A percentile compares a stretch with the other conserved stretches of the same genome.
These are phyloP conservation scores for Nicotiana obtusifolia DNA, from an alignment of 257 asterid genomes.

Conservation along the genomic window DNA sequence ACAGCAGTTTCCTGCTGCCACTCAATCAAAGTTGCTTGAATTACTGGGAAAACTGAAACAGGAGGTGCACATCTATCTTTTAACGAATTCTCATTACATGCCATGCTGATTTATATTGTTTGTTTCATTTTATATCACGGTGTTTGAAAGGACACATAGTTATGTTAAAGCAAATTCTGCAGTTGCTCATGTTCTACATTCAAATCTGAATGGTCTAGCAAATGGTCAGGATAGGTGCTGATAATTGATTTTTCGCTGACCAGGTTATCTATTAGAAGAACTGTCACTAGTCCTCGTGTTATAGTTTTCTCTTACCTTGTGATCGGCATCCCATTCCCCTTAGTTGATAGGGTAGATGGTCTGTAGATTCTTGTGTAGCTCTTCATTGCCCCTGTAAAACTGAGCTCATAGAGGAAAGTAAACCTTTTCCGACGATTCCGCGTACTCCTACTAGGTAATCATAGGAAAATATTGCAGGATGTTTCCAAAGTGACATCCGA, in stretches of 20 bases:
- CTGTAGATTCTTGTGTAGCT: background rate
- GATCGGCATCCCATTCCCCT: background rate
- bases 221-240: background rate
- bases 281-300: background rate
- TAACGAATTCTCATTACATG: slow-evolving; percentile 1
- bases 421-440: background rate
- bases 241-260: background rate
- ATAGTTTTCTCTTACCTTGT: background rate
- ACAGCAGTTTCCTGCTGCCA: slow-evolving; percentile 86
- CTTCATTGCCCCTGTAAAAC: background rate
- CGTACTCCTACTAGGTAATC: background rate
- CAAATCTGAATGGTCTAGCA: background rate
- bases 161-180: background rate
- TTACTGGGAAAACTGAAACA: slow-evolving; percentile 69
- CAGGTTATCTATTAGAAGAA: background rate
- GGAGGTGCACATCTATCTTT: slow-evolving; percentile 44
- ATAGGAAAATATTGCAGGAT: background rate
- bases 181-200: background rate
- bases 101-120: background rate
- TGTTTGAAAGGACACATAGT: background rate
- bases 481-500: background rate
- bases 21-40: slow-evolving; percentile 82
- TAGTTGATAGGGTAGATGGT: background rate
- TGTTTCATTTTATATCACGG: background rate
- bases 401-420: background rate